Base-by-base conservation (phyloP, 2,329 filamentous ascomycete genomes). In the Fusarium oxysporum region DNA sequence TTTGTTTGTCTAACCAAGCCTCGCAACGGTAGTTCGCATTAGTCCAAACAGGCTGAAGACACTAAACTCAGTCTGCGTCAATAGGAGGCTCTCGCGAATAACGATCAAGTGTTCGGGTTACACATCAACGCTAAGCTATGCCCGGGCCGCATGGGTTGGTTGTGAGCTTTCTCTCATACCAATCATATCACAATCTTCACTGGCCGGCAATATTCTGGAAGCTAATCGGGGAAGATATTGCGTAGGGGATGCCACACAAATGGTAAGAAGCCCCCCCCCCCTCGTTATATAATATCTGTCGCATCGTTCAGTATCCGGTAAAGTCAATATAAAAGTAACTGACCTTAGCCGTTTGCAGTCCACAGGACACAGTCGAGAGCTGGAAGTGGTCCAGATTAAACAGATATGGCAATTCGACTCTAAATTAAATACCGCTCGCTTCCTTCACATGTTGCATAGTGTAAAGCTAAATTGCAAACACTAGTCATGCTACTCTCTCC, bases 221-320 rank as follows among this genome's bases (percentile, higher is more conserved):
- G 23, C 33, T 8, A 1, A 5, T 37, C 8, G 23, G 19, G 19
- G 17, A 3, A 37, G 8, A 10, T 5, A 12, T 2, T 19, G 23
- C 2, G 6, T 7, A 37, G 6, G n/a, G 48, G 32, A 53, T 53
- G 48, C 17, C 23, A 37, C 23, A 37, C 13, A n/a, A 30, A 53
- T 17, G 19, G 13, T 8, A 5, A 11, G 19, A 37, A 37, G 9
- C 19, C 0, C n/a, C 19, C 19, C 0, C n/a, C 19, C 13, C 11
- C 10, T 23, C 7, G n/a, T 32, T 10, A 19, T 3, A 9, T 1
- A 16, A 12, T 0, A 3, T 12, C 10, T 37, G 17, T 9, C 12
- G 32, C 13, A 16, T 16, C 3, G 12, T 5, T 16, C 5, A 10
- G 23, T 6, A 21, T 37, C 30, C 2, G 12, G 17, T 3, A 53